These are phyloP conservation scores for Spathaspora sp. DNA, from an alignment of 805 yeast genomes.

Conservation along the genomic window DNA sequence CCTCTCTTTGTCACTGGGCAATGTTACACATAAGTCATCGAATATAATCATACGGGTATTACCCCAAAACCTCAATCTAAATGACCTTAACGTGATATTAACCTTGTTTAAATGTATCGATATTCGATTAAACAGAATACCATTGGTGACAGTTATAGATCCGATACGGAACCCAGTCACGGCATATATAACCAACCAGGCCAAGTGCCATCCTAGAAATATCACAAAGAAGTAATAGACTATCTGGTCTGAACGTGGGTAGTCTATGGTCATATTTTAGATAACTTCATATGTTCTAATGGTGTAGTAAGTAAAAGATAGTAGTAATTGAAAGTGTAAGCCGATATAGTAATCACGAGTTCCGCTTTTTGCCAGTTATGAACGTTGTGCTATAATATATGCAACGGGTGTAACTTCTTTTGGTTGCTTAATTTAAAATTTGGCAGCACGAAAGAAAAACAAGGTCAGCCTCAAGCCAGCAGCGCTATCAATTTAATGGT, in stretches of 20 bases:
- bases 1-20: neutral
- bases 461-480: too few relatives aligned
- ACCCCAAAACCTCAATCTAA: constrained; percentile 38
- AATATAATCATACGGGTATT: constrained; percentile 28
- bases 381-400: too few relatives aligned
- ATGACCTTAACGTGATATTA: constrained; percentile 16
- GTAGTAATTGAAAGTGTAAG: neutral
- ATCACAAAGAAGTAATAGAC: neutral
- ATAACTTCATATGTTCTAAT: neutral
- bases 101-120: constrained; percentile 11
- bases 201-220: neutral
- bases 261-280: neutral
- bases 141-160: constrained; percentile 33
- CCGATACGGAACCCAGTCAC: constrained; percentile 31
- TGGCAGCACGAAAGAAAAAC: neutral
- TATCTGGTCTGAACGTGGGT: neutral
- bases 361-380: too few relatives aligned
- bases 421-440: too few relatives aligned
- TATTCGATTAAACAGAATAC: constrained; percentile 33
- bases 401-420: too few relatives aligned
- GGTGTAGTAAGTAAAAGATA: too few relatives aligned
- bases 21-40: constrained; percentile 15
- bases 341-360: too few relatives aligned
- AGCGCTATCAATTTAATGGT: neutral
- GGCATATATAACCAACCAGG: constrained; percentile 30